These are phyloP conservation scores for Mycena leptocephala DNA, from an alignment of 768 basidiomycete species.

Conservation along the genomic window DNA sequence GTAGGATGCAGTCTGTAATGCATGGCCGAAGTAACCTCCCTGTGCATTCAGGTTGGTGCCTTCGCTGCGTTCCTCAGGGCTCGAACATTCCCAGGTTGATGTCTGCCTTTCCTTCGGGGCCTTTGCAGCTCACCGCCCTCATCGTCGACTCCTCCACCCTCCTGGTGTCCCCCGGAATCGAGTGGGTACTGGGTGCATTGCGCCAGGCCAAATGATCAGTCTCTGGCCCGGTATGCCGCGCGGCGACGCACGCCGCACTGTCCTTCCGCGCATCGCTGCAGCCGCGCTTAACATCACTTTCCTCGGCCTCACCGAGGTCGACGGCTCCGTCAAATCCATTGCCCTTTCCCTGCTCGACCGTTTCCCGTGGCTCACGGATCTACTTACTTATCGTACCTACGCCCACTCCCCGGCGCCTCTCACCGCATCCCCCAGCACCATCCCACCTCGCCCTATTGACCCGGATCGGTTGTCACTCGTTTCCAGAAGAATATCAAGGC, in stretches of 20 bases:
- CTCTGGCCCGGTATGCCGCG: neutral
- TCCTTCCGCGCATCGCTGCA: neutral
- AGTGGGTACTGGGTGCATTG: neutral
- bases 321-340: neutral
- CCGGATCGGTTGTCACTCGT: no score
- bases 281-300: neutral
- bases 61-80: neutral
- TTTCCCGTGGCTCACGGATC: neutral
- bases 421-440: no score
- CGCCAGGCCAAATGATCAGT: neutral
- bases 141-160: neutral
- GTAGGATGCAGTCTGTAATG: no score
- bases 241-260: neutral
- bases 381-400: neutral
- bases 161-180: neutral
- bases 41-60: no score
- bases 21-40: no score
- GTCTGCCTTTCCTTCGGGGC: neutral
- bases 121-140: neutral
- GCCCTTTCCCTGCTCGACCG: neutral
- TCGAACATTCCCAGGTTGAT: no score
- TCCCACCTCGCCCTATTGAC: no score
- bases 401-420: no score
- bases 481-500: no score
- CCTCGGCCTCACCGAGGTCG: neutral